Base-by-base conservation (phyloP, 805 yeast species). In the Kodamaea nitidulidarum region DNA sequence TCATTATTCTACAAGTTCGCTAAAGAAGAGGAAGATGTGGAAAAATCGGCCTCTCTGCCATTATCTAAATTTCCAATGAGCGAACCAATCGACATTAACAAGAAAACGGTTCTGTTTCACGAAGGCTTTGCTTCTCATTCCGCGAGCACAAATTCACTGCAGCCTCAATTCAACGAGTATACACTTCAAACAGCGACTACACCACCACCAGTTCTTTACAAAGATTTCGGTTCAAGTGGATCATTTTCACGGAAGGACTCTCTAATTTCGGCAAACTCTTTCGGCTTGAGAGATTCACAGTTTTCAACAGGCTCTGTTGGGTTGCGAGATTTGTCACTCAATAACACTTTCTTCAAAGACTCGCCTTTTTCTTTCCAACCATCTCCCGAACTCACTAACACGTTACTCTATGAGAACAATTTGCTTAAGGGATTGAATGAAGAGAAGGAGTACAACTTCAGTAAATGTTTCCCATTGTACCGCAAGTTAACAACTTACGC, bases 381-480 rank as follows among this genome's bases (percentile, higher is more conserved):
- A 9, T 35, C 54, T 8, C 55, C 57, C 3, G 41, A 43, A 11
- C 29, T 32, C 2, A 15, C 40, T 20, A 45, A 40, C 24, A 32
- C 38, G 8, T 33, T 42, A 8, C 17, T 34, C n/a, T 37, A 49
- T 31, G 60, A 55, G 32, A 40, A 48, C 32, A 52, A 46, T 26
- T 35, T 52, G 12, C 33, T 58, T 10, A 41, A 55, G 29, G 40
- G 40, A 10, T 31, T 37, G 35, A 45, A 55, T 32, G 73, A 65
- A 44, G 54, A 56, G 18, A 78, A 80, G 45, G 95, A 86, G 54
- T 70, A 74, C 39, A 70, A 79, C 38, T 87, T 81, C 56, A 80
- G 81, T 4, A 83, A 80, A 50, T 86, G 91, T 50, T 88, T 87
- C 60, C 97, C 97, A 0, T 76, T 80, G 40, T 85, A 83, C 54